Evolutionary conservation across 1,139 yeast genomes (phyloP).

Genomic region (Protomyces pachydermus): DNA sequence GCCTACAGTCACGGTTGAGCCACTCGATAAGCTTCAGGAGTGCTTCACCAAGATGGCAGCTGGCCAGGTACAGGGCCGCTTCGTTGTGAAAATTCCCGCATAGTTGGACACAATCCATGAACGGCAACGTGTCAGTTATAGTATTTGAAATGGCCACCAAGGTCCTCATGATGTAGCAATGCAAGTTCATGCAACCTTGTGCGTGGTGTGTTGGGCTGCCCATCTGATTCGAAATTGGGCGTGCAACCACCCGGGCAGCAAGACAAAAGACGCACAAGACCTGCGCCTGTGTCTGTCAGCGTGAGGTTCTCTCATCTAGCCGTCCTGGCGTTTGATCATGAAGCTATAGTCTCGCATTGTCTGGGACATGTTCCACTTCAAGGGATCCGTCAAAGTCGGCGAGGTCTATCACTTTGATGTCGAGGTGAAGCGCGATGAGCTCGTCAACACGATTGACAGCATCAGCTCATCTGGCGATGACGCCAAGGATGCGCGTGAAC

Average conservation of each 20-base stretch:
- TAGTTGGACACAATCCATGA: background rate
- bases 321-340: no score
- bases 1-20: slow-evolving; percentile 63
- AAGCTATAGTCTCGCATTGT: no score
- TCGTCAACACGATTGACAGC: background rate
- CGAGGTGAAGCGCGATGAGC: slow-evolving; percentile 6
- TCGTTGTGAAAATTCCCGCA: slow-evolving; percentile 17
- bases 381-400: slow-evolving; percentile 23
- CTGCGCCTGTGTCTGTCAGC: background rate
- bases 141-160: no score
- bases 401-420: slow-evolving; percentile 10
- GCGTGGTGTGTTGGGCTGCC: background rate
- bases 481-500: background rate
- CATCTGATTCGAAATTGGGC: background rate
- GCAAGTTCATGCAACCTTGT: no score
- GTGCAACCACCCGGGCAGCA: background rate
- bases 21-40: slow-evolving; percentile 55
- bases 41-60: slow-evolving; percentile 65
- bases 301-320: no score
- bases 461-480: background rate
- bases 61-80: slow-evolving; percentile 66
- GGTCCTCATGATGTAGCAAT: no score
- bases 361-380: slow-evolving; percentile 20
- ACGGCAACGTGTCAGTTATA: no score
- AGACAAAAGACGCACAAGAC: background rate